Conservation (phyloP, 352 stramenopile genomes). For the Aphanomyces astaci region DNA sequence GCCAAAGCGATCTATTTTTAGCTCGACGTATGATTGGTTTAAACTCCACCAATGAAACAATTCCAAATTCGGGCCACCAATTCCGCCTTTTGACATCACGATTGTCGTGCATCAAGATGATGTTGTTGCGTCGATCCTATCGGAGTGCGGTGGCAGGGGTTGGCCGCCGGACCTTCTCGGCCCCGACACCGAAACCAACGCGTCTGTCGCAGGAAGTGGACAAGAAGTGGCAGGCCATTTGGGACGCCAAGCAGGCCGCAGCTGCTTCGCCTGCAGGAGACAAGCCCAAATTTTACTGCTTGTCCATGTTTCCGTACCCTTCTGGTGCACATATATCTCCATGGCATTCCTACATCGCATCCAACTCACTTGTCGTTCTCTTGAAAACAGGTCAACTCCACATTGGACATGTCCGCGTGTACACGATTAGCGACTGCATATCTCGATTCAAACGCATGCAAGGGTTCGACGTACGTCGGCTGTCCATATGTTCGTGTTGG, state of each 20-base stretch:
- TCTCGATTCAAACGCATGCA: slow-evolving; percentile 96
- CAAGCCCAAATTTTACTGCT: slow-evolving; percentile 79
- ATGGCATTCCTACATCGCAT: too few relatives aligned
- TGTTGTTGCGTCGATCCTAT: slow-evolving; percentile 8
- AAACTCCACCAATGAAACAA: slow-evolving; percentile 1
- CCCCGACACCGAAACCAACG: background rate
- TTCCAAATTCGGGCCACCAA: background rate
- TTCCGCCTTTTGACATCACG: background rate
- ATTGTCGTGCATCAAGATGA: slow-evolving; percentile 42
- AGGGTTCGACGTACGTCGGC: slow-evolving; percentile 78
- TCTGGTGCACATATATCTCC: slow-evolving; percentile 87
- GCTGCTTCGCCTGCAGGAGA: background rate
- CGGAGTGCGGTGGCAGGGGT: background rate
- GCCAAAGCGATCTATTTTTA: background rate
- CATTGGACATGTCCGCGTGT: slow-evolving; percentile 98
- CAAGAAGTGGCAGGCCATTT: slow-evolving; percentile 23
- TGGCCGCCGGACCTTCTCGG: background rate
- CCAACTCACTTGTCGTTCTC: too few relatives aligned
- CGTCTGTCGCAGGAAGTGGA: slow-evolving; percentile 19
- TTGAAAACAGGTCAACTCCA: slow-evolving; percentile 89
- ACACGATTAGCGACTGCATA: slow-evolving; percentile 98
- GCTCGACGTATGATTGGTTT: background rate
- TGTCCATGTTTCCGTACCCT: slow-evolving; percentile 99
- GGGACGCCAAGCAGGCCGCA: slow-evolving; percentile 11
- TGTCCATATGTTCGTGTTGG: too few relatives aligned